A percentile compares a stretch with the other conserved stretches of the same genome.
Evolutionary conservation across 305 asterid species (phyloP).

Genomic region (Petunia hybrid): DNA sequence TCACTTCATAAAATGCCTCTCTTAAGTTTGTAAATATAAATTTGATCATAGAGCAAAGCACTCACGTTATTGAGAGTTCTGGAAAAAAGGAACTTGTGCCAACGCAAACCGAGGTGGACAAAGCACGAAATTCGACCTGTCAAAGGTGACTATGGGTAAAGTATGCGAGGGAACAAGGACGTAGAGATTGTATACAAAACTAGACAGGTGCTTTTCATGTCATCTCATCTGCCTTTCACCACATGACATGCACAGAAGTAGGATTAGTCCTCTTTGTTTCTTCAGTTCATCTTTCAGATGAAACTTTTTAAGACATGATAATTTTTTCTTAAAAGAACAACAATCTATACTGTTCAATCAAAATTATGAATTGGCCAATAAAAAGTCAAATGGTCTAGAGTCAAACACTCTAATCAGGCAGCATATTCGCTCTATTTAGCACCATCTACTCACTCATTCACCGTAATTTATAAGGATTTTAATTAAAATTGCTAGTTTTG

Average conservation of each 20-base stretch:
- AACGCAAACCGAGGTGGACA: constrained; percentile 71
- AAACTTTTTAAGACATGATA: neutral
- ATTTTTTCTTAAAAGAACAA: neutral
- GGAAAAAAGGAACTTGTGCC: constrained; percentile 85
- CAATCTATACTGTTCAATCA: neutral
- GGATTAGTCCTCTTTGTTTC: constrained; percentile 9
- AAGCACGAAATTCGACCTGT: constrained; percentile 88
- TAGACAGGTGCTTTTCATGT: neutral
- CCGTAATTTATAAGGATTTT: neutral
- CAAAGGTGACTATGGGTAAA: constrained; percentile 32
- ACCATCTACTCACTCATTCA: neutral
- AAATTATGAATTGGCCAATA: neutral
- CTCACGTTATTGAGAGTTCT: constrained; percentile 94
- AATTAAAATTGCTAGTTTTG: neutral
- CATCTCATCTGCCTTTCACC: constrained; percentile 6
- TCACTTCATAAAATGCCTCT: constrained; percentile 1
- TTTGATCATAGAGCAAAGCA: constrained; percentile 29
- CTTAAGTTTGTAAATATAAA: neutral
- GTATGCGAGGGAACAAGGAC: neutral
- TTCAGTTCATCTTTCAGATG: neutral
- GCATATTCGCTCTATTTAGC: neutral
- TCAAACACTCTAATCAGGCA: neutral
- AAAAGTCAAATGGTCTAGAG: neutral
- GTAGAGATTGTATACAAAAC: neutral
- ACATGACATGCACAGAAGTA: neutral